These are phyloP conservation scores for Kentomonas sorsogonicus DNA, from an alignment of 208 protist genomes.

Conservation along the genomic window DNA sequence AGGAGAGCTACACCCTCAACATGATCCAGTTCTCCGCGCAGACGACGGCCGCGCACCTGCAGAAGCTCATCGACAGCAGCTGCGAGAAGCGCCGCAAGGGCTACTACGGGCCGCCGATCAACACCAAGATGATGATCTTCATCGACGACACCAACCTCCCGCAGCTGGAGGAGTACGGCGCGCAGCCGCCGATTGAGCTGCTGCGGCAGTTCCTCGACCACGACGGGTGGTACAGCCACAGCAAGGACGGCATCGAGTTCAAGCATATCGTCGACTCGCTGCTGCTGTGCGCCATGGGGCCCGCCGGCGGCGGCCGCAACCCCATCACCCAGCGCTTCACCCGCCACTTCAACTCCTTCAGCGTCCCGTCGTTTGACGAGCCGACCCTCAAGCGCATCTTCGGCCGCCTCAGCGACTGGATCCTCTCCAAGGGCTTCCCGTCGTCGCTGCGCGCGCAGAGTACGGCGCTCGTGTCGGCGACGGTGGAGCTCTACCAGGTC, in stretches of 20 bases:
- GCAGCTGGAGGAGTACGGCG: constrained; percentile 93
- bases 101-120: constrained; percentile 93
- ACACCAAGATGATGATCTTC: constrained; percentile 94
- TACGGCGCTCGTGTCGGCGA: constrained; percentile 73
- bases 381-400: constrained; percentile 92
- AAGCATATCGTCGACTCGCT: constrained; percentile 86
- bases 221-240: constrained; percentile 94
- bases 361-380: constrained; percentile 88
- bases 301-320: constrained; percentile 93
- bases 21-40: constrained; percentile 95
- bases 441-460: constrained; percentile 39
- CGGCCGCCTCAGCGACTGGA: constrained; percentile 84
- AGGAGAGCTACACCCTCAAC: constrained; percentile 81
- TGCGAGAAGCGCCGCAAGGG: constrained; percentile 94
- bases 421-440: constrained; percentile 77
- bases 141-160: constrained; percentile 97
- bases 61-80: constrained; percentile 92
- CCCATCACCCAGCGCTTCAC: constrained; percentile 92
- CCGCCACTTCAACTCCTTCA: constrained; percentile 94
- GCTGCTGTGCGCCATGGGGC: constrained; percentile 93
- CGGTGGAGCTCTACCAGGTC: constrained; percentile 91
- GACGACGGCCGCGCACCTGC: constrained; percentile 88
- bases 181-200: constrained; percentile 96
- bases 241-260: constrained; percentile 89
- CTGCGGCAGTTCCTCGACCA: constrained; percentile 95